A percentile compares a stretch with the other conserved stretches of the same genome.
Conservation (phyloP, 495 filamentous ascomycete species). For the Xylaria bambusicola region DNA sequence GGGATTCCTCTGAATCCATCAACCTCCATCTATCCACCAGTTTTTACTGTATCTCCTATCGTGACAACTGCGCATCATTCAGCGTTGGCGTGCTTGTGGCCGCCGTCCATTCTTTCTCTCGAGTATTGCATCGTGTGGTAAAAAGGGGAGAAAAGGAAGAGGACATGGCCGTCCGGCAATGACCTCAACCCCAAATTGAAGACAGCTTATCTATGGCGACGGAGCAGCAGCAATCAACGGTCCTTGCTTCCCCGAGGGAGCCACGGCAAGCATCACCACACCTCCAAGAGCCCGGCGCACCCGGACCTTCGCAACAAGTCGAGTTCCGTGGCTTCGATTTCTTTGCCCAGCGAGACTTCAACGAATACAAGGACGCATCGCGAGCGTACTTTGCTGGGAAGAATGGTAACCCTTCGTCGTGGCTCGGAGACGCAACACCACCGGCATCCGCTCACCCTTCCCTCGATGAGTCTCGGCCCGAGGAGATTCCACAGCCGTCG, state of each 20-base stretch:
- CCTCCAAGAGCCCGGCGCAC: neutral
- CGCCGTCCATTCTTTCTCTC: constrained; percentile 4
- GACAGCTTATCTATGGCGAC: constrained; percentile 13
- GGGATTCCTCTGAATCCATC: constrained; percentile 6
- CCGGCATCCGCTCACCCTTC: constrained; percentile 26
- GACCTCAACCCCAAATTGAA: neutral
- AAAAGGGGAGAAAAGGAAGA: neutral
- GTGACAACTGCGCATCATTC: neutral
- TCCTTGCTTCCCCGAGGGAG: constrained; percentile 18
- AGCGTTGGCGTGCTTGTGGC: constrained; percentile 10
- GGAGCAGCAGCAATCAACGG: constrained; percentile 18
- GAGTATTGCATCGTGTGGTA: neutral
- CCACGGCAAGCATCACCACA: constrained; percentile 9
- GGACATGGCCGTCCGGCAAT: constrained; percentile 8
- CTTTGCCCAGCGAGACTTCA: constrained; percentile 33
- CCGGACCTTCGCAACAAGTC: constrained; percentile 18
- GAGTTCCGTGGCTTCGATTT: constrained; percentile 36
- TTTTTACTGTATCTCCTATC: neutral
- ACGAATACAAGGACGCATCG: constrained; percentile 31
- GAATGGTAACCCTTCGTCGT: constrained; percentile 27
- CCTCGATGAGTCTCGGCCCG: constrained; percentile 4
- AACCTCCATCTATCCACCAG: neutral
- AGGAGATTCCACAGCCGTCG: neutral
- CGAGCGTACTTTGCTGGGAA: constrained; percentile 31
- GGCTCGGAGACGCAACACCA: constrained; percentile 33